Base-by-base conservation (phyloP, 495 filamentous ascomycete genomes). In the Viridothelium virens region DNA sequence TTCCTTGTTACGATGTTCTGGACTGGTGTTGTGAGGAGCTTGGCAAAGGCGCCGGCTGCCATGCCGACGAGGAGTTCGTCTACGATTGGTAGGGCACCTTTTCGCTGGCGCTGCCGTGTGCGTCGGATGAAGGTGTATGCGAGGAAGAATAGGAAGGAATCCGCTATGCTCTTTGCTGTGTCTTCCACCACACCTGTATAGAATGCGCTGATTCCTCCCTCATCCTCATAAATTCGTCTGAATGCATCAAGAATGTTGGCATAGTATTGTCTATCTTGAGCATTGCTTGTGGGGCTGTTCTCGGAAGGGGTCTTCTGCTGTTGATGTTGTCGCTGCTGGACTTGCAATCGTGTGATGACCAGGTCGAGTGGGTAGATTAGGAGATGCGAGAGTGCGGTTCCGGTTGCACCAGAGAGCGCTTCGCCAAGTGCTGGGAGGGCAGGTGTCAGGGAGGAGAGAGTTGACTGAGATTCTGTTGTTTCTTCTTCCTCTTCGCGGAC, bases 371-470 rank as follows among this genome's bases (percentile, higher is more conserved):
- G 92, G 74, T 96, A 96, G 10, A 88, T 85, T 53, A 85, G 76
- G 61, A 92, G 76, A 71, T 91, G 92, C 2, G 91, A 91, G 62
- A 73, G 83, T 11, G 90, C 87, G 2, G 90, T 87, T 16, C 91
- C 92, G 14, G 86, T 80, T 37, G 90, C 86, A 62, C 92, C 92
- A 18, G 91, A 89, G 31, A 89, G 74, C 62, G 93, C 92, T 79
- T 96, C 93, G 25, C 90, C 90, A n/a, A 96, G 79, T 4, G 90
- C 88, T 63, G 91, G 90, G n/a, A 96, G 83, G 7, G 84, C 83
- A 36, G 74, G 73, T 72, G 63, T 44, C 64, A 68, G 66, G 38
- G 50, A 50, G 2, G 46, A 16, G 0, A 14, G 38, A 14, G 36
- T 56, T 5, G 38, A 25, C 34, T 18, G 56, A 11, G 18, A 14